Conservation (phyloP, 805 yeast genomes). For the Metschnikowia chrysomelidarum region DNA sequence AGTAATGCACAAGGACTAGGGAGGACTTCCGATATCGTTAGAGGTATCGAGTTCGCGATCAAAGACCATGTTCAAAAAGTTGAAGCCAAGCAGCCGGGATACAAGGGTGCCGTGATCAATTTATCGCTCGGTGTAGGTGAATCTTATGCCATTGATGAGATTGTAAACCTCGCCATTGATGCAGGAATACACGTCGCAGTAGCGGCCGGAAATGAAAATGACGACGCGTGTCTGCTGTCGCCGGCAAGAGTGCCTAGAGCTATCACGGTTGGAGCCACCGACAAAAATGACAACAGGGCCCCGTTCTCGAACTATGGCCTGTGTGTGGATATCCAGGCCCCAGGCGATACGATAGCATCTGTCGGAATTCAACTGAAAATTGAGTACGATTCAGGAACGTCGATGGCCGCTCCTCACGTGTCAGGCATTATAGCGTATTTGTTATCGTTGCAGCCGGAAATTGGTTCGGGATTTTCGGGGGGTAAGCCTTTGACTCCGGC, state of each 20-base stretch:
- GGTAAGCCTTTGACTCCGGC: slow-evolving; percentile 42
- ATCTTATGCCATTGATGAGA: slow-evolving; percentile 80
- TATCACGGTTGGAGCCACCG: slow-evolving; percentile 93
- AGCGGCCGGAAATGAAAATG: slow-evolving; percentile 94
- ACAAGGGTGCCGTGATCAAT: slow-evolving; percentile 84
- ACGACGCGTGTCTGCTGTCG: slow-evolving; percentile 87
- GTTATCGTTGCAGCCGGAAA: slow-evolving; percentile 29
- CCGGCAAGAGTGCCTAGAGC: slow-evolving; percentile 86
- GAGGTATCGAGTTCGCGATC: slow-evolving; percentile 84
- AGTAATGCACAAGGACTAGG: slow-evolving; percentile 80
- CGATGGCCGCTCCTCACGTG: slow-evolving; percentile 76
- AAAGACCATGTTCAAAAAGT: slow-evolving; percentile 58
- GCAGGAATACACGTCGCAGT: slow-evolving; percentile 91
- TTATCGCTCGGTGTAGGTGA: slow-evolving; percentile 94
- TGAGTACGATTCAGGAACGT: slow-evolving; percentile 59
- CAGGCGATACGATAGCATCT: slow-evolving; percentile 86
- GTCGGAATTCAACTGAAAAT: slow-evolving; percentile 11
- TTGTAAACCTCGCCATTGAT: slow-evolving; percentile 84
- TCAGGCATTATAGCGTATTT: slow-evolving; percentile 60
- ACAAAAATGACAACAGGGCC: slow-evolving; percentile 85
- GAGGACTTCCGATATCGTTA: slow-evolving; percentile 75
- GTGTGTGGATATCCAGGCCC: slow-evolving; percentile 96
- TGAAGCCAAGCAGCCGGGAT: slow-evolving; percentile 55
- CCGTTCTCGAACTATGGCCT: slow-evolving; percentile 91
- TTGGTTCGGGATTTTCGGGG: slow-evolving; percentile 25